phyloP scores from a whole-genome alignment of 352 stramenopile species.

The Pythium chondricola region DNA sequence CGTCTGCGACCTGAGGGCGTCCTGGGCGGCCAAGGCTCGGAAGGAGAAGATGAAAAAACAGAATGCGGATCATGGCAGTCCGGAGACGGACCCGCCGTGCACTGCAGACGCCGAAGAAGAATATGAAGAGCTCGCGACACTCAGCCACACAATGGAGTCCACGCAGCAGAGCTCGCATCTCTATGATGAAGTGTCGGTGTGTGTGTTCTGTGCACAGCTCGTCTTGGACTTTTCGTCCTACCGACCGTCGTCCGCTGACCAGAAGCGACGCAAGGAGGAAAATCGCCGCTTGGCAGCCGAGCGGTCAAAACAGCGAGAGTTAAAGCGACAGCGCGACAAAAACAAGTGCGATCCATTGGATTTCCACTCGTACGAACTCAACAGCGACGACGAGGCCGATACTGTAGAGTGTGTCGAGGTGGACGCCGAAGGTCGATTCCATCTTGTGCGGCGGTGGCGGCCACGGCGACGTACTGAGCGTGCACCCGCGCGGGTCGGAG shows the following conservation, averaged over 20 bases:
- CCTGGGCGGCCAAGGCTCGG: slow-evolving; percentile 23
- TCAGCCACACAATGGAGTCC: slow-evolving; percentile 4
- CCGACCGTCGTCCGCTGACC: slow-evolving; percentile 14
- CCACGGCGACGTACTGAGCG: slow-evolving; percentile 16
- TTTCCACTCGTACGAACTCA: slow-evolving; percentile 39
- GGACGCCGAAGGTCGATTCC: slow-evolving; percentile 29
- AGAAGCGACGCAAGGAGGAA: background rate
- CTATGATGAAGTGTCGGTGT: slow-evolving; percentile 55
- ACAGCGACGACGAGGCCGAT: slow-evolving; percentile 47
- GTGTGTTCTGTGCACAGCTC: slow-evolving; percentile 51
- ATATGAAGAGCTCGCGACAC: too few relatives aligned
- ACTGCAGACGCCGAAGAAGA: too few relatives aligned
- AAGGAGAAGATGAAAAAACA: too few relatives aligned
- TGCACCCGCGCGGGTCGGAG: slow-evolving; percentile 32
- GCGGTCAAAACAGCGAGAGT: slow-evolving; percentile 20
- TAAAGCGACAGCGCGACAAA: slow-evolving; percentile 11
- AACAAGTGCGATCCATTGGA: slow-evolving; percentile 43
- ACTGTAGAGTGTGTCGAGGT: slow-evolving; percentile 39
- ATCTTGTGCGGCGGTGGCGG: slow-evolving; percentile 25
- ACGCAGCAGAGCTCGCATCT: slow-evolving; percentile 33
- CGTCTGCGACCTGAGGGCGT: slow-evolving; percentile 45
- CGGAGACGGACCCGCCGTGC: too few relatives aligned
- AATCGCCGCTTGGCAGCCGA: slow-evolving; percentile 13
- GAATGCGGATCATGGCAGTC: background rate
- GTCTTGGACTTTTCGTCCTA: slow-evolving; percentile 44